phyloP scores from a whole-genome alignment of 345 rosid species.

The Lagerstroemia speciosa region DNA sequence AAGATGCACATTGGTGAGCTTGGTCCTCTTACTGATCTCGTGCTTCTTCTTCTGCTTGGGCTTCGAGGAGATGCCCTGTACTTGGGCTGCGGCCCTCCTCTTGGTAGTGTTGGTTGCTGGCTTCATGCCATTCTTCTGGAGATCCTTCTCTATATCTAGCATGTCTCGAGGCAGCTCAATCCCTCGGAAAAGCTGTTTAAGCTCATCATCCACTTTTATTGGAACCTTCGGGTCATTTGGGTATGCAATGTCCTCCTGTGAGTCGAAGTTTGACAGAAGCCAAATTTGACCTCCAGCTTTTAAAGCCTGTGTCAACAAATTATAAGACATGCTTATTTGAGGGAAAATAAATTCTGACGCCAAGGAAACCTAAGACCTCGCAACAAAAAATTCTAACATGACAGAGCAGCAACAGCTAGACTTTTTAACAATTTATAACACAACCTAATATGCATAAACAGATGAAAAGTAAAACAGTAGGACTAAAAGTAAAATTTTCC shows the following conservation, averaged over 20 bases:
- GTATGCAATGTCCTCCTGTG: slow-evolving; percentile 69
- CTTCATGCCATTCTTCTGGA: slow-evolving; percentile 64
- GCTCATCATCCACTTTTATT: slow-evolving; percentile 57
- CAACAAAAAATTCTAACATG: not conserved
- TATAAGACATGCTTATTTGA: not conserved
- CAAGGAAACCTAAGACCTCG: not conserved
- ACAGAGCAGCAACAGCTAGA: not conserved
- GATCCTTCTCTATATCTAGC: slow-evolving; percentile 72
- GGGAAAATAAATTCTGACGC: not conserved
- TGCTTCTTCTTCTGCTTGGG: slow-evolving; percentile 57
- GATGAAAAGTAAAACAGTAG: too few relatives aligned
- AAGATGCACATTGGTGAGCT: slow-evolving; percentile 75
- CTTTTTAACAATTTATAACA: not conserved
- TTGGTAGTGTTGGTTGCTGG: slow-evolving; percentile 64
- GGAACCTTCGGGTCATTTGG: slow-evolving; percentile 67
- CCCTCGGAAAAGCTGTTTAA: slow-evolving; percentile 48
- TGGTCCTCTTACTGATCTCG: slow-evolving; percentile 72
- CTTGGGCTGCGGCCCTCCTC: slow-evolving; percentile 72
- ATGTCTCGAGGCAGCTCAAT: slow-evolving; percentile 64
- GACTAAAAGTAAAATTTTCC: too few relatives aligned
- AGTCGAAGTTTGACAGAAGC: slow-evolving; percentile 60
- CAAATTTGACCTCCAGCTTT: slow-evolving; percentile 57
- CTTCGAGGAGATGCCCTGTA: slow-evolving; percentile 45
- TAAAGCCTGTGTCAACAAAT: slow-evolving; percentile 41
- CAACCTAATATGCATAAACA: too few relatives aligned